phyloP scores from a whole-genome alignment of 2,329 filamentous ascomycete species.

The Hypoxylon sp. region DNA sequence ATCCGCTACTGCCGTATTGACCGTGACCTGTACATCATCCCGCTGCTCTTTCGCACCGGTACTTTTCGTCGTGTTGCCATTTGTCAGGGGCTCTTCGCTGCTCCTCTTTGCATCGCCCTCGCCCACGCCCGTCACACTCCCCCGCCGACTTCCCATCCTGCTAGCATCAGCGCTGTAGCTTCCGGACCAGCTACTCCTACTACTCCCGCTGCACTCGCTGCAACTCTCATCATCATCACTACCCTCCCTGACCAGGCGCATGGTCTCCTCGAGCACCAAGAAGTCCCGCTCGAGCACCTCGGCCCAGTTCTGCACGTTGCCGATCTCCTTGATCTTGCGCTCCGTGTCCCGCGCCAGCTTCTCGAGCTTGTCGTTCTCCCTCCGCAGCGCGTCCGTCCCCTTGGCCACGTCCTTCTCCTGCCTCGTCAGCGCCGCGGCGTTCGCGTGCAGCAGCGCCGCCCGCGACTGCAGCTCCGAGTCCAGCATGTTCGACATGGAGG shows the following conservation, averaged over 20 bases:
- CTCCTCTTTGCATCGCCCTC: constrained; percentile 5
- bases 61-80: constrained; percentile 21
- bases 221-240: constrained; percentile 44
- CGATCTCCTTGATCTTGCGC: constrained; percentile 76
- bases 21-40: constrained; percentile 28
- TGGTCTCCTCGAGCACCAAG: constrained; percentile 69
- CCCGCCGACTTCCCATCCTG: constrained; percentile 31
- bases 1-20: constrained; percentile 42
- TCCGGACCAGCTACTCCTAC: constrained; percentile 39
- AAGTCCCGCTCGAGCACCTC: constrained; percentile 79
- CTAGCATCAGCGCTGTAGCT: constrained; percentile 38
- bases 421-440: constrained; percentile 68
- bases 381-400: constrained; percentile 66
- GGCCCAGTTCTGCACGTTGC: constrained; percentile 87
- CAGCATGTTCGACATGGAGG: constrained; percentile 73
- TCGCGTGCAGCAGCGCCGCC: constrained; percentile 73
- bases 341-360: constrained; percentile 70
- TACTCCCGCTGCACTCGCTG: constrained; percentile 42
- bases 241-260: constrained; percentile 60
- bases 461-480: constrained; percentile 74
- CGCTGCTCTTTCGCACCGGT: constrained; percentile 1
- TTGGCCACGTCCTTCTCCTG: constrained; percentile 73
- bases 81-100: constrained; percentile 27
- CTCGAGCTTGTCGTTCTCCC: constrained; percentile 72
- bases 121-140: constrained; percentile 26